Evolutionary conservation across 192 early-diverging fungal species (phyloP), one percentile per base, ranked within the genome.

Genomic region (Coemansia erecta): DNA sequence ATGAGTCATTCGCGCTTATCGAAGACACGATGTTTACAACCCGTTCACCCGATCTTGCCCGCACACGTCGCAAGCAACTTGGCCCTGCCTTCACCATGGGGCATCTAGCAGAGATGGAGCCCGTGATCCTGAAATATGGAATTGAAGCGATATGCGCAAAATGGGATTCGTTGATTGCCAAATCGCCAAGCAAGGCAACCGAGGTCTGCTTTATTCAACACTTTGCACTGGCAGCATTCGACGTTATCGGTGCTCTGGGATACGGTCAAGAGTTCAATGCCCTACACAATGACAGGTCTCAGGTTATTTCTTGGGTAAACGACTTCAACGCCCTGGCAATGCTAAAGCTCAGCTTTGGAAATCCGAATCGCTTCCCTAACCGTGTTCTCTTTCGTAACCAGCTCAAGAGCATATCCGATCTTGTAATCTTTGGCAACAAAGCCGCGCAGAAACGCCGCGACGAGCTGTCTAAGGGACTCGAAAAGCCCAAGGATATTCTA

Each of bases 11-110:
- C 3, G 57, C 45, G 5, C 49, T 70, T 43, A 65, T 72, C 61
- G 75, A 78, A 26, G 62, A 65, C 14, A 74, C 65, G 17, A 80
- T 70, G n/a, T 80, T 80, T 23, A 41, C 58, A 11, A 73, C 77
- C 4, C 43, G 53, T 37, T 49, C 53, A 35, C 58, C 63, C 10
- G 71, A 70, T 35, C 62, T 80, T 35, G 68, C 63, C 66, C 60
- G 63, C 53, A 53, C 59, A 52, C 63, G 77, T 10, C 49, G 77
- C 9, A 52, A 58, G 24, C 70, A 71, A 39, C 44, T 80, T 9
- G 69, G 67, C 0, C 77, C 77, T 4, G 68, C 61, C 9, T 53
- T 66, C 17, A 66, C 57, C 39, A 19, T 53, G 39, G 24, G 58
- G 0, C 58, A 63, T 31, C 43, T 81, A 39, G 53, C n/a, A 42